Conservation (phyloP, 2,329 filamentous ascomycete species). For the Sporothrix humicola region DNA sequence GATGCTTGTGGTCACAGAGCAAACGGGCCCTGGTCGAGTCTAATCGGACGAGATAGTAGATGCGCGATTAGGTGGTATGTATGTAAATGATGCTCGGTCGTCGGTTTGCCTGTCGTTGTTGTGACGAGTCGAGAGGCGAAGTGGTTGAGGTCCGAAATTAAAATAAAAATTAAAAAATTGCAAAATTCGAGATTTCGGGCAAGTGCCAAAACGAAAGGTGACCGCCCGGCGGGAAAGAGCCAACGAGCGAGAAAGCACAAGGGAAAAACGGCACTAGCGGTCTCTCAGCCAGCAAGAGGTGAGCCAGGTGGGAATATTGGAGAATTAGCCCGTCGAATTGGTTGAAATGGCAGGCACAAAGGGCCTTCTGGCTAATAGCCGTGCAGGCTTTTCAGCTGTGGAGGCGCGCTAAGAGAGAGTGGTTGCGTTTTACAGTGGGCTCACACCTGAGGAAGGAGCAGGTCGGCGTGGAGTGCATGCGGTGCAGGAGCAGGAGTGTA, state of each 20-base stretch:
- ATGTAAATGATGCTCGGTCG: not conserved
- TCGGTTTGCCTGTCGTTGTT: not conserved
- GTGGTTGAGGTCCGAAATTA: constrained; percentile 29
- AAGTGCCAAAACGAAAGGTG: constrained; percentile 15
- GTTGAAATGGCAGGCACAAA: constrained; percentile 3
- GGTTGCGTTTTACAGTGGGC: constrained; percentile 24
- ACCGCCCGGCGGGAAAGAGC: constrained; percentile 23
- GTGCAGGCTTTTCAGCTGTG: constrained; percentile 24
- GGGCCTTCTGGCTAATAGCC: constrained; percentile 11
- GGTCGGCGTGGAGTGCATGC: not conserved
- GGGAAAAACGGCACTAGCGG: constrained; percentile 20
- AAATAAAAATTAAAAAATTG: constrained; percentile 27
- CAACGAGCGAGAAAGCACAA: not conserved
- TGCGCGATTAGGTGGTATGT: constrained; percentile 8
- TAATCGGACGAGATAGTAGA: not conserved
- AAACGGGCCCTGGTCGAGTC: not conserved
- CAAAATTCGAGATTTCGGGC: constrained; percentile 31
- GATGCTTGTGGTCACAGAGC: not conserved
- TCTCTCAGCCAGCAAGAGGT: not conserved
- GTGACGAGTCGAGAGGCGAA: not conserved
- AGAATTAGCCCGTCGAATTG: not conserved
- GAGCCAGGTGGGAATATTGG: constrained; percentile 17
- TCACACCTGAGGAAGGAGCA: constrained; percentile 14
- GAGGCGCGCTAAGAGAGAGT: constrained; percentile 25
- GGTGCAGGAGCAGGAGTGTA: not conserved